Conservation (phyloP, 352 stramenopile genomes). For the Globisporangium polare region DNA sequence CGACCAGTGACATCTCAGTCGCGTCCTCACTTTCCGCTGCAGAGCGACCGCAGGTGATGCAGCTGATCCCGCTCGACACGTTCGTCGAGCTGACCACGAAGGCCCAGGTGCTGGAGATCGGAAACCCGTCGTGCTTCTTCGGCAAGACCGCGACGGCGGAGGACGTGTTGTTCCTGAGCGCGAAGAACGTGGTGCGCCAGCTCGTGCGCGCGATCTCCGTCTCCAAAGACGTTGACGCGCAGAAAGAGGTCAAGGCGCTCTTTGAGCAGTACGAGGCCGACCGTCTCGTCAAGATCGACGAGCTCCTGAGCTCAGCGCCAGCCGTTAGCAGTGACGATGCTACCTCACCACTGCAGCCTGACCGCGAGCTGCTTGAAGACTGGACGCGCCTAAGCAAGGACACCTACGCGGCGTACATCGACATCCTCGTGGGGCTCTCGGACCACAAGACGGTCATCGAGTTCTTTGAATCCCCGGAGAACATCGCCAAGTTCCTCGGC, state of each 20-base stretch:
- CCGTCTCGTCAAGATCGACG: not conserved
- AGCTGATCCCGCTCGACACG: conserved; percentile 30
- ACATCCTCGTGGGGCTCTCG: conserved; percentile 1
- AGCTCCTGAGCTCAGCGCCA: not conserved
- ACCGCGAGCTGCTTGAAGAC: conserved; percentile 2
- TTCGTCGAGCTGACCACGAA: conserved; percentile 22
- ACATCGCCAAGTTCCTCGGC: conserved; percentile 3
- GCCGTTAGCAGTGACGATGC: not conserved
- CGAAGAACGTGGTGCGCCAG: conserved; percentile 15
- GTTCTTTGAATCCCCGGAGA: conserved; percentile 2
- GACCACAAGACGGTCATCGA: conserved; percentile 1
- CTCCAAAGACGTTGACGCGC: not conserved
- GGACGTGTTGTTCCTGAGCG: conserved; percentile 12
- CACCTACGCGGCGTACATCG: conserved; percentile 7
- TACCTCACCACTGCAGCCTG: not conserved
- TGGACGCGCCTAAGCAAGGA: conserved; percentile 14
- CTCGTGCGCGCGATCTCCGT: conserved; percentile 4
- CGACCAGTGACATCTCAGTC: no score
- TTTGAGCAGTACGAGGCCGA: conserved; percentile 13
- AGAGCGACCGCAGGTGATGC: conserved; percentile 28
- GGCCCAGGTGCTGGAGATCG: conserved; percentile 13
- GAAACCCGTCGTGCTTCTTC: conserved; percentile 22
- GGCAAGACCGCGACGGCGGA: conserved; percentile 7
- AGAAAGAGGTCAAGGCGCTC: conserved; percentile 1
- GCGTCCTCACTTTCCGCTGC: no score